A percentile compares a stretch with the other conserved stretches of the same genome.
phyloP scores from a whole-genome alignment of 2,329 filamentous ascomycete genomes.

The Pseudofabraea citricarpa region DNA sequence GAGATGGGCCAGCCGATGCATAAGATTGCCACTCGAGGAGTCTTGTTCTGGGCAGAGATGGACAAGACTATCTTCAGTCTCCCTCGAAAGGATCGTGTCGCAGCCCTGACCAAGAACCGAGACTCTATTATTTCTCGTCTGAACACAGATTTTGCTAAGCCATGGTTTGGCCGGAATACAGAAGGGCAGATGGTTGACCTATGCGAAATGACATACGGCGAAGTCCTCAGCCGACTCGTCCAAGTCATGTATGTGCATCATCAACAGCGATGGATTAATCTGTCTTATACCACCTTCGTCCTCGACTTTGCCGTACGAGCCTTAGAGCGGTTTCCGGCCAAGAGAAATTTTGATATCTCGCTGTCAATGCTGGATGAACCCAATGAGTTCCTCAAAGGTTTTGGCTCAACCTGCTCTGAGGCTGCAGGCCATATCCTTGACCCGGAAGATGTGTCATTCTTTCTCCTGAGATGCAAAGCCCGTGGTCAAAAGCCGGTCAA shows the following conservation, averaged over 20 bases:
- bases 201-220: conserved; percentile 88
- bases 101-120: conserved; percentile 82
- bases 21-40: conserved; percentile 94
- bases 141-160: conserved; percentile 94
- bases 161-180: conserved; percentile 79
- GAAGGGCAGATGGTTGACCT: conserved; percentile 74
- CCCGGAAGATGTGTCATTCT: conserved; percentile 84
- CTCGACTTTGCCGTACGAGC: conserved; percentile 92
- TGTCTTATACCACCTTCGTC: conserved; percentile 70
- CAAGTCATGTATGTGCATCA: conserved; percentile 86
- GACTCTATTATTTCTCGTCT: conserved; percentile 93
- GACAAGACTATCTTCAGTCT: conserved; percentile 96
- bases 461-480: conserved; percentile 81
- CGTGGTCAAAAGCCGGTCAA: conserved; percentile 90
- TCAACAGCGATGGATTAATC: conserved; percentile 82
- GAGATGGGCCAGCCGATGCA: conserved; percentile 99
- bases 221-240: conserved; percentile 77
- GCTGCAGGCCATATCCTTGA: not conserved
- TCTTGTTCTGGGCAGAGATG: conserved; percentile 97
- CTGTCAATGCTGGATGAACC: not conserved
- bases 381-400: not conserved
- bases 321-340: conserved; percentile 71
- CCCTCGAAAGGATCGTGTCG: conserved; percentile 83
- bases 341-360: not conserved
- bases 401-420: not conserved